Base-by-base conservation (phyloP, 2,329 filamentous ascomycete species). In the Metarhizium robertsii region DNA sequence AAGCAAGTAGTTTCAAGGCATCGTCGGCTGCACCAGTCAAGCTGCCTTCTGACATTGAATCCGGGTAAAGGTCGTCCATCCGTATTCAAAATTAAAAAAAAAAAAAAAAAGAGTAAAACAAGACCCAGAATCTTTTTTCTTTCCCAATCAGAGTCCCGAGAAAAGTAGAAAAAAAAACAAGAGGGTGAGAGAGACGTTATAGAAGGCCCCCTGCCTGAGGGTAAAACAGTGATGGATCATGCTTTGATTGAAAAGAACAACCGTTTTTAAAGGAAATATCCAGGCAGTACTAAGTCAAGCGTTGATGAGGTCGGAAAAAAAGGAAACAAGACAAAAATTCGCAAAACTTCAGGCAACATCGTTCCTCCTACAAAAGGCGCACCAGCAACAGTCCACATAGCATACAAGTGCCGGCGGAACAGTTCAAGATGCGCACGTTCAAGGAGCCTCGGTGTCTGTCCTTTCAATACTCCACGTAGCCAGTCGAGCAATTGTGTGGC, bases 201-300 rank as follows among this genome's bases (percentile, higher is more conserved):
- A 60, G 25, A 63, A 59, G 62, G 58, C 62, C 65, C 54, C 61
- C 59, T 56, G 59, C 61, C 58, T 58, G 7, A 46, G 45, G 53
- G 52, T 55, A 58, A 66, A 25, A 61, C 58, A 57, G 55, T 62
- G 61, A 60, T 57, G 60, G 61, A 64, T 61, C 61, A 60, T 64
- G 63, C 63, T 61, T 65, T 61, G 59, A 6, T 42, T 36, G 13
- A 13, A 64, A 65, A 62, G 60, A 64, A 62, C 62, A 59, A 64
- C 61, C 58, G 64, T 68, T 61, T 61, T 61, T 56, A 42, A 66
- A 65, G 61, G 58, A 64, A 67, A 65, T 51, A 55, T 53, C 53
- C 29, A 48, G 45, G 45, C 25, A 6, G 45, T 48, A 29, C 20
- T 2, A 45, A 48, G 45, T 48, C 13, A 16, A 40, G 36, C 34